Base-by-base conservation (phyloP, 2,329 filamentous ascomycete species). In the Penicillium expansum region DNA sequence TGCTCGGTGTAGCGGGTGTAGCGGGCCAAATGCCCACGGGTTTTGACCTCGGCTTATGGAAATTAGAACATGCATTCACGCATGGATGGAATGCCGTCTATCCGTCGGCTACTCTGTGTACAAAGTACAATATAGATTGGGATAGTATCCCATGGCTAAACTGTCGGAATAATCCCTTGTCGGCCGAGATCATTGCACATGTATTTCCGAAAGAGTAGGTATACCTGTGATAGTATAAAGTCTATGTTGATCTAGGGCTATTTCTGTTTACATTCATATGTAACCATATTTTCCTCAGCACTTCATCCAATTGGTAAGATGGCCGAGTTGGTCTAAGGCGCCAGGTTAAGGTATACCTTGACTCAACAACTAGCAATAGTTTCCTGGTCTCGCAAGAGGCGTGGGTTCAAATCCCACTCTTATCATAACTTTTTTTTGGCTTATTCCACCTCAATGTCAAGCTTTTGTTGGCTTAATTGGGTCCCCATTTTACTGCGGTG, bases 221-320 rank as follows among this genome's bases (percentile, higher is more conserved):
- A 24, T n/a, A n/a, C n/a, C 24, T 24, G 24, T 24, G 24, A 24
- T n/a, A n/a, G n/a, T n/a, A n/a, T n/a, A n/a, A n/a, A n/a, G n/a
- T n/a, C n/a, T n/a, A n/a, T 24, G 14, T 33, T 33, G 33, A 1
- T 37, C 8, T 24, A 29, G 27, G 27, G 8, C 33, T n/a, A 2
- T 5, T 10, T n/a, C 6, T 10, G 8, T 2, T n/a, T 37, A 1
- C 4, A 8, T 18, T 37, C n/a, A n/a, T 2, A 37, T 37, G 3
- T 37, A 37, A 16, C 1, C 16, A 37, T 10, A n/a, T n/a, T 10
- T 8, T 18, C 33, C 4, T 2, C 16, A 14, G n/a, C 16, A n/a
- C 3, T n/a, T 13, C 48, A 56, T 47, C 33, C 18, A 29, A 53
- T 27, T 59, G 66, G 66, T 63, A 68, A 68, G 66, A 68, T 68